Percentiles rank a stretch among this genome's conserved stretches.
Evolutionary conservation across 2,329 filamentous ascomycete genomes (phyloP).

Genomic region (Didymella exigua): DNA sequence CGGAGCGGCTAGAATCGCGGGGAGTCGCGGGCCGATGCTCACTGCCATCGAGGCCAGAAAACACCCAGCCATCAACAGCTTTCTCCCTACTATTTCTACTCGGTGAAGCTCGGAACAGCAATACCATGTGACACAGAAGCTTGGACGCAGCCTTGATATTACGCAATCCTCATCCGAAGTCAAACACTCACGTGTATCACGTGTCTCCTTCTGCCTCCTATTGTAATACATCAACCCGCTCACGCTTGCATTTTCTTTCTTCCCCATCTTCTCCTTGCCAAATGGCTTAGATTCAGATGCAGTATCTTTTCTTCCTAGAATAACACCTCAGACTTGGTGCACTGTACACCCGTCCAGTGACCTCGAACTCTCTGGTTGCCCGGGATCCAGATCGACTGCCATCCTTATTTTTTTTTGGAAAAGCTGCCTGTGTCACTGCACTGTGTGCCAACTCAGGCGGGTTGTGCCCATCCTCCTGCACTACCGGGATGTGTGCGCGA

Average conservation of each 20-base stretch:
- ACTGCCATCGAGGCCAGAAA: neutral
- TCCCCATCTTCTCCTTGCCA: conserved; percentile 12
- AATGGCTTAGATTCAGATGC: conserved; percentile 10
- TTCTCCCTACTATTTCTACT: too few species aligned
- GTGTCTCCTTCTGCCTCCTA: neutral
- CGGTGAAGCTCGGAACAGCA: too few species aligned
- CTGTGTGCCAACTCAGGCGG: neutral
- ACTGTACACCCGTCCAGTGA: neutral
- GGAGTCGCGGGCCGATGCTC: neutral
- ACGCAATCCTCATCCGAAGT: neutral
- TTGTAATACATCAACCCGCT: neutral
- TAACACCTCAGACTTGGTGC: conserved; percentile 10
- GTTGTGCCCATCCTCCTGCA: conserved; percentile 15
- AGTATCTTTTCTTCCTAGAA: conserved; percentile 19
- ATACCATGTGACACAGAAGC: neutral
- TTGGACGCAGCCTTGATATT: neutral
- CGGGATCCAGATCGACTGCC: too few species aligned
- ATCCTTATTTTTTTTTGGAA: conserved; percentile 10
- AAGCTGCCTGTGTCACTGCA: neutral
- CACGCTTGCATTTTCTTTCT: neutral
- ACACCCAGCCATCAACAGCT: too few species aligned
- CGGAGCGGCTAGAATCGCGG: neutral
- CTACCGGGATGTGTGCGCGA: conserved; percentile 13
- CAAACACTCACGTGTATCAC: neutral
- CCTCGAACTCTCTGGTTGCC: neutral